A percentile compares a stretch with the other conserved stretches of the same genome.
phyloP scores from a whole-genome alignment of 2,329 filamentous ascomycete species.

The Penicillium sp. region DNA sequence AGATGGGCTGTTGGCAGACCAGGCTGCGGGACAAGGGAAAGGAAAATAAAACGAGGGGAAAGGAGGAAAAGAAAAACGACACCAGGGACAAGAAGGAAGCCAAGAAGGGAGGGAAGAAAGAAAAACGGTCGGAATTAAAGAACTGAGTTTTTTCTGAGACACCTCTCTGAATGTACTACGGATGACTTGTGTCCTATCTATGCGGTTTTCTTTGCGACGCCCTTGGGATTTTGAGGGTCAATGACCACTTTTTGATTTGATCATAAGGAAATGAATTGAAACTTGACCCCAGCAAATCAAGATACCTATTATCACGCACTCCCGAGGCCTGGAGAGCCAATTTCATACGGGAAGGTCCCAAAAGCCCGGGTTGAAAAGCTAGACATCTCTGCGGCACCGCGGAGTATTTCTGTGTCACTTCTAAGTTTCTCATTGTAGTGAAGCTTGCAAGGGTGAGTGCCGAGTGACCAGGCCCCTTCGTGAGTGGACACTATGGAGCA shows the following conservation, averaged over 20 bases:
- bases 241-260: background rate
- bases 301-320: background rate
- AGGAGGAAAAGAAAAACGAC: background rate
- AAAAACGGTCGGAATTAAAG: background rate
- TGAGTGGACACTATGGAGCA: constrained; percentile 8
- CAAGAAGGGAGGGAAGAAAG: no score
- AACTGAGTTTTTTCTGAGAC: background rate
- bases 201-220: background rate
- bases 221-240: background rate
- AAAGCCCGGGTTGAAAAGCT: background rate
- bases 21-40: background rate
- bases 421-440: background rate
- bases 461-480: background rate
- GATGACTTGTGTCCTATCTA: background rate
- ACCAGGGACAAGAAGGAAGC: background rate
- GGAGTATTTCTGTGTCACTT: background rate
- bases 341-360: background rate
- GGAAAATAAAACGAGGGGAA: background rate
- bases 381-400: no score
- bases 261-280: background rate
- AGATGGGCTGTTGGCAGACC: background rate
- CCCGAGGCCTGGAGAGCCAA: background rate
- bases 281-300: background rate
- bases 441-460: background rate
- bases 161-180: no score